A percentile compares a stretch with the other conserved stretches of the same genome.
These are phyloP conservation scores for Nothopassalora personata DNA, from an alignment of 2,329 filamentous ascomycete genomes.

Conservation along the genomic window DNA sequence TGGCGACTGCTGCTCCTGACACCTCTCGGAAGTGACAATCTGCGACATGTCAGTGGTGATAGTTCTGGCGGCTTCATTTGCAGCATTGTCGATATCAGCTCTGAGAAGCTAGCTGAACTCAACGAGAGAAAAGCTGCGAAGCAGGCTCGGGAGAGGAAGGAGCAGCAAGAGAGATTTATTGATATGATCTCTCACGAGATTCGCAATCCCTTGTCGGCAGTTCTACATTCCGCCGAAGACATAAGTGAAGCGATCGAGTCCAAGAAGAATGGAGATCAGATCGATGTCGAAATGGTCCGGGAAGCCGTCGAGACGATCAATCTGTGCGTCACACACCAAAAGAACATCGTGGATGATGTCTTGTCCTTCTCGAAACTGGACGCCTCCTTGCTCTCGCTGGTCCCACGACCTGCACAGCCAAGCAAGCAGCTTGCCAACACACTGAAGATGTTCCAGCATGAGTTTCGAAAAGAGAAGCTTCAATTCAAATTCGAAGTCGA, in stretches of 20 bases:
- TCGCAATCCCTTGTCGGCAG: conserved; percentile 33
- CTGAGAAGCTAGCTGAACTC: conserved; percentile 41
- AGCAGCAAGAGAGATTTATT: conserved; percentile 44
- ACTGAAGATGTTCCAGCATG: conserved; percentile 34
- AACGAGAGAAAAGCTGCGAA: conserved; percentile 39
- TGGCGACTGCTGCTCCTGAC: conserved; percentile 43
- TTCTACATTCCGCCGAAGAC: conserved; percentile 42
- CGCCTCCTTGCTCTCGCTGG: conserved; percentile 28
- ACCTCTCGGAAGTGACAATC: conserved; percentile 37
- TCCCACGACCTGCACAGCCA: conserved; percentile 26
- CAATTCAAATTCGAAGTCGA: conserved; percentile 28
- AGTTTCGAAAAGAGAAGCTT: conserved; percentile 29
- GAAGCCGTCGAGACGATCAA: conserved; percentile 35
- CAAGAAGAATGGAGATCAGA: conserved; percentile 11
- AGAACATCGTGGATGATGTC: conserved; percentile 39
- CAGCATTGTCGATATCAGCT: conserved; percentile 43
- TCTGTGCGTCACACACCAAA: conserved; percentile 42
- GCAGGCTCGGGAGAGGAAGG: conserved; percentile 41
- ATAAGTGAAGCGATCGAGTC: conserved; percentile 31
- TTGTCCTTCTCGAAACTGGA: conserved; percentile 33
- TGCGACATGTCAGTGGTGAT: conserved; percentile 27
- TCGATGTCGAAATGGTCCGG: conserved; percentile 19
- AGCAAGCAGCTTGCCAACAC: conserved; percentile 24
- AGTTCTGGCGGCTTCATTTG: conserved; percentile 43
- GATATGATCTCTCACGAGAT: conserved; percentile 42